Percentiles rank a stretch among this genome's conserved stretches.
These are phyloP conservation scores for Hypocreales sp. DNA, from an alignment of 2,329 filamentous ascomycete species.

Conservation along the genomic window DNA sequence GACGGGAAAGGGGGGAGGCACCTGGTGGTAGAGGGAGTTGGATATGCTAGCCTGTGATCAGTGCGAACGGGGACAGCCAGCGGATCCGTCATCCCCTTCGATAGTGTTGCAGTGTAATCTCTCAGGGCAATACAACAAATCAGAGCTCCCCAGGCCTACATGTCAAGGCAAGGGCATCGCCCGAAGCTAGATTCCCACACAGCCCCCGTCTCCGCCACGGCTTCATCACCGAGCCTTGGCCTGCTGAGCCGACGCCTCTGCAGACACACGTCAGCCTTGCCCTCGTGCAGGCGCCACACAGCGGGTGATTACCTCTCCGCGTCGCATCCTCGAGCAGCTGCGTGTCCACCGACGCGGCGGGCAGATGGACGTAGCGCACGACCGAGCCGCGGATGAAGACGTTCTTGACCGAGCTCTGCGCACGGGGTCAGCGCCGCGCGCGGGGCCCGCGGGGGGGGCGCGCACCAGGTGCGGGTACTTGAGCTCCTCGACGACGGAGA, in stretches of 20 bases:
- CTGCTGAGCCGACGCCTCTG: slow-evolving; percentile 42
- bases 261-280: too few relatives aligned
- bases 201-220: too few relatives aligned
- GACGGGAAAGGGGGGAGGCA: slow-evolving; percentile 19
- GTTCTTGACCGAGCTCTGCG: slow-evolving; percentile 67
- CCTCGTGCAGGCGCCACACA: too few relatives aligned
- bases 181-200: too few relatives aligned
- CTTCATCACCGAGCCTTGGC: slow-evolving; percentile 34
- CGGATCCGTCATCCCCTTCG: too few relatives aligned
- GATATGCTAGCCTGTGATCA: too few relatives aligned
- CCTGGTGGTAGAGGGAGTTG: slow-evolving; percentile 18
- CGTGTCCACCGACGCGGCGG: slow-evolving; percentile 68
- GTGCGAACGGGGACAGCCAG: too few relatives aligned
- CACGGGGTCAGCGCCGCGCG: slow-evolving; percentile 2
- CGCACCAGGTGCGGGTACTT: slow-evolving; percentile 84
- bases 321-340: slow-evolving; percentile 83
- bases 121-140: too few relatives aligned
- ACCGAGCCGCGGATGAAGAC: slow-evolving; percentile 92
- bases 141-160: too few relatives aligned
- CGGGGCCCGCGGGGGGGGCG: slow-evolving; percentile 4
- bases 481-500: slow-evolving; percentile 79
- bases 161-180: too few relatives aligned
- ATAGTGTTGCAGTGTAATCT: too few relatives aligned
- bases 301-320: slow-evolving; percentile 67
- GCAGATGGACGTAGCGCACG: slow-evolving; percentile 82